Conservation (phyloP, 305 asterid genomes). For the Stenogyne calaminthoides region DNA sequence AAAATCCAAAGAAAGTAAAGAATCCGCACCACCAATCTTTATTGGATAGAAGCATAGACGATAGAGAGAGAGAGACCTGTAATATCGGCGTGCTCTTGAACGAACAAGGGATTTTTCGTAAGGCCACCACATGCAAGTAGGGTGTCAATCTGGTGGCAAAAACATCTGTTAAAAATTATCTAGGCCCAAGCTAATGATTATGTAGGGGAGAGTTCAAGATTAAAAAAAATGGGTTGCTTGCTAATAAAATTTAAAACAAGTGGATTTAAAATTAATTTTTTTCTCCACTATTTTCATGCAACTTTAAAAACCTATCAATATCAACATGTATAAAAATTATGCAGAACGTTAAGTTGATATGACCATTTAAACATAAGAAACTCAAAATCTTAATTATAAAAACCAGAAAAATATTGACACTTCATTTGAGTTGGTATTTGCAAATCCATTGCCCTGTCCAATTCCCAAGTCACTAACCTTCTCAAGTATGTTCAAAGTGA, state of each 20-base stretch:
- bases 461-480: not conserved
- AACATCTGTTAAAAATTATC: constrained; percentile 22
- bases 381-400: constrained; percentile 7
- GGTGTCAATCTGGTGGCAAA: constrained; percentile 71
- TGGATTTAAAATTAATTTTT: not conserved
- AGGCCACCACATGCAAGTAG: constrained; percentile 97
- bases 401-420: constrained; percentile 2
- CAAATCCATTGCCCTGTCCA: not conserved
- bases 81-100: constrained; percentile 95
- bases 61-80: constrained; percentile 57
- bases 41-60: no score
- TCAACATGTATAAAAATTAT: constrained; percentile 10
- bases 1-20: not conserved
- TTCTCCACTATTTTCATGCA: not conserved
- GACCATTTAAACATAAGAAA: not conserved
- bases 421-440: not conserved
- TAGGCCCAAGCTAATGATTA: constrained; percentile 9
- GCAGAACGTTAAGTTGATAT: constrained; percentile 12
- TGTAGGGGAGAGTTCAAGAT: constrained; percentile 9
- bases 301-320: constrained; percentile 9
- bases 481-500: constrained; percentile 14
- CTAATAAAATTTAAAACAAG: not conserved
- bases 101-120: constrained; percentile 71
- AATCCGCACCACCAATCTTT: constrained; percentile 11
- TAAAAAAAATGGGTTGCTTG: not conserved